Base-by-base conservation (phyloP, 768 basidiomycete genomes). In the Leucocoprinus leucothites region DNA sequence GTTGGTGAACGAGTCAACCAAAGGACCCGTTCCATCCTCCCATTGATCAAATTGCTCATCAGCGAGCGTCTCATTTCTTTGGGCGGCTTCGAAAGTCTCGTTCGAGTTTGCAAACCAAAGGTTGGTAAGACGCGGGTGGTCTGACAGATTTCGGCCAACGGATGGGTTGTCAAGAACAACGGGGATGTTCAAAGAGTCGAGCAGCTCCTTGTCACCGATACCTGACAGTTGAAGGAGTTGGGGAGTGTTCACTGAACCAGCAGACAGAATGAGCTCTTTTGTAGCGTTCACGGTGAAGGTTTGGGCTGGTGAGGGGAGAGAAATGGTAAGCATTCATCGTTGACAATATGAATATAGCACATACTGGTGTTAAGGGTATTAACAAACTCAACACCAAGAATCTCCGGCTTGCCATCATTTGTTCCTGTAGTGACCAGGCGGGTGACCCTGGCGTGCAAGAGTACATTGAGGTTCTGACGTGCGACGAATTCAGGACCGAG, bases 401-500 rank as follows among this genome's bases (percentile, higher is more conserved):
- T 60, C n/a, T 65, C 64, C 3, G 70, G 68, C 2, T 67, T 68
- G 1, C 62, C 65, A 25, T 70, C 53, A 2, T 61, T 69, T 2
- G 66, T 63, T 2, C 67, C 69, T 7, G 64, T 62, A 11, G 57
- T 46, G 5, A 67, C 24, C 2, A 67, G 38, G 1, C 63, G 61
- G 4, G 65, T 65, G 3, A 64, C 67, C 18, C 60, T 58, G 25
- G 63, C 58, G 38, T 63, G 50, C n/a, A 64, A 50, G 6, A 74
- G 48, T 25, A 74, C 63, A 34, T 69, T 48, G 3, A 73, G 58
- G 49, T 73, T 74, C 2, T 59, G 45, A 1, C 71, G 65, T 1
- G 48, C 53, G 6, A 62, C 40, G 28, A 60, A 67, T 13, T 69
- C 57, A 0, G 65, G 61, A 1, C 63, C 64, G 16, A 73, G 58